Percentiles rank a stretch among this genome's conserved stretches.
Evolutionary conservation across 2,329 filamentous ascomycete species (phyloP).

Genomic region (Aspergillus sp.): DNA sequence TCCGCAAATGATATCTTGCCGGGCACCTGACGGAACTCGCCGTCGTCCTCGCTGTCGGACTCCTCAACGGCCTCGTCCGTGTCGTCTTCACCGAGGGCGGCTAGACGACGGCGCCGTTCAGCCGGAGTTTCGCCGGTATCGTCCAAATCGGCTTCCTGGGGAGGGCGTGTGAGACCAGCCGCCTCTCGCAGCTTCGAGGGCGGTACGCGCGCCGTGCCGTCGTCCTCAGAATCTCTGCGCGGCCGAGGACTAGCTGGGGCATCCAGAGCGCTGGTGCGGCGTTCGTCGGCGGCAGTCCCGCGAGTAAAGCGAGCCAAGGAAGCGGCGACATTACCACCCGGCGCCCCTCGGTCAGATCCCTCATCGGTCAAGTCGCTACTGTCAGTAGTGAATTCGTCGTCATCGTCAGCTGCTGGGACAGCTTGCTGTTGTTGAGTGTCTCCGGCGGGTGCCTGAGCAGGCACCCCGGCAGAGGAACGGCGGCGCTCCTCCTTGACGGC

Average conservation of each 20-base stretch:
- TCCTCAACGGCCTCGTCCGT: slow-evolving; percentile 23
- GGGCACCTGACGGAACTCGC: slow-evolving; percentile 15
- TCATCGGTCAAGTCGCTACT: slow-evolving; percentile 24
- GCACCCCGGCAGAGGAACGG: slow-evolving; percentile 19
- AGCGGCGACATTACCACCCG: slow-evolving; percentile 37
- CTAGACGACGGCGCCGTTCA: slow-evolving; percentile 47
- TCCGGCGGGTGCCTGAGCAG: slow-evolving; percentile 3
- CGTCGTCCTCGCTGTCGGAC: slow-evolving; percentile 26
- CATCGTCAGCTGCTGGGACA: slow-evolving; percentile 11
- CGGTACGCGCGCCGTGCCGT: slow-evolving; percentile 44
- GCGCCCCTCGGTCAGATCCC: slow-evolving; percentile 24
- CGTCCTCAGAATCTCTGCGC: slow-evolving; percentile 42
- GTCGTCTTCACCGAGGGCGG: slow-evolving; percentile 40
- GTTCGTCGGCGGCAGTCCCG: slow-evolving; percentile 38
- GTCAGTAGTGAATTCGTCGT: slow-evolving; percentile 24
- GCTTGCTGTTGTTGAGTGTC: slow-evolving; percentile 11
- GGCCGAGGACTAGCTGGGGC: slow-evolving; percentile 24
- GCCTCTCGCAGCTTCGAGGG: slow-evolving; percentile 36
- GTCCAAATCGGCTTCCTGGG: slow-evolving; percentile 27
- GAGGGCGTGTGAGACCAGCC: slow-evolving; percentile 28
- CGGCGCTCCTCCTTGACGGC: slow-evolving; percentile 27
- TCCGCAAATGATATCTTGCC: slow-evolving; percentile 37
- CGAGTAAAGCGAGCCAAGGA: slow-evolving; percentile 38
- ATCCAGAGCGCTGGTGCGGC: slow-evolving; percentile 34
- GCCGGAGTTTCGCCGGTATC: slow-evolving; percentile 47